Percentiles rank a stretch among this genome's conserved stretches.
These are phyloP conservation scores for Pyrenochaeta sp. DNA, from an alignment of 2,329 filamentous ascomycete genomes.

Conservation along the genomic window DNA sequence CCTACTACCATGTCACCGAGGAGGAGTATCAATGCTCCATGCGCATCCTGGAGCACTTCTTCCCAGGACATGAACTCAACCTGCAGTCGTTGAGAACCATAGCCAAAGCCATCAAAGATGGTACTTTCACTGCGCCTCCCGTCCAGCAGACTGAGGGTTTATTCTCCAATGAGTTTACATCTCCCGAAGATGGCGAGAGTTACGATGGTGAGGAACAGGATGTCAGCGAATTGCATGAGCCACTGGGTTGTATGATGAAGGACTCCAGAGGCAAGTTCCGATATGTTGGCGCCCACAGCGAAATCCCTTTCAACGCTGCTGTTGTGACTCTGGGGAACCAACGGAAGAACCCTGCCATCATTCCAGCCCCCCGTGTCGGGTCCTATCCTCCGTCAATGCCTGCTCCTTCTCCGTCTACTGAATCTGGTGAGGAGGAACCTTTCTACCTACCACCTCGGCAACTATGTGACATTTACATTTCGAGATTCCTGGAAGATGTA, in stretches of 20 bases:
- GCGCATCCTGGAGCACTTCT: constrained; percentile 47
- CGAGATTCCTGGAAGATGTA: constrained; percentile 44
- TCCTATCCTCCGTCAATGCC: constrained; percentile 39
- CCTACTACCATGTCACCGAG: constrained; percentile 50
- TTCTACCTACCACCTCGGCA: constrained; percentile 42
- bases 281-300: constrained; percentile 47
- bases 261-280: constrained; percentile 44
- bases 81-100: constrained; percentile 42
- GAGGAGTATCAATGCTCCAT: constrained; percentile 49
- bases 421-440: constrained; percentile 22
- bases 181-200: constrained; percentile 32
- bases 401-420: constrained; percentile 25
- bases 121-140: constrained; percentile 33
- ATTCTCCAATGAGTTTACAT: constrained; percentile 26
- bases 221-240: constrained; percentile 45
- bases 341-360: constrained; percentile 34
- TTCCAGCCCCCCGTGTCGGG: constrained; percentile 38
- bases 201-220: constrained; percentile 40
- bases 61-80: constrained; percentile 46
- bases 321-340: constrained; percentile 40
- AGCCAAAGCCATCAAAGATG: constrained; percentile 42
- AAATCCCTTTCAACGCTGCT: constrained; percentile 49
- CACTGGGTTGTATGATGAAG: constrained; percentile 48
- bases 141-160: constrained; percentile 31
- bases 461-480: constrained; percentile 40